These are phyloP conservation scores for Lasiodiplodia gonubiensis DNA, from an alignment of 2,329 filamentous ascomycete genomes.

Conservation along the genomic window DNA sequence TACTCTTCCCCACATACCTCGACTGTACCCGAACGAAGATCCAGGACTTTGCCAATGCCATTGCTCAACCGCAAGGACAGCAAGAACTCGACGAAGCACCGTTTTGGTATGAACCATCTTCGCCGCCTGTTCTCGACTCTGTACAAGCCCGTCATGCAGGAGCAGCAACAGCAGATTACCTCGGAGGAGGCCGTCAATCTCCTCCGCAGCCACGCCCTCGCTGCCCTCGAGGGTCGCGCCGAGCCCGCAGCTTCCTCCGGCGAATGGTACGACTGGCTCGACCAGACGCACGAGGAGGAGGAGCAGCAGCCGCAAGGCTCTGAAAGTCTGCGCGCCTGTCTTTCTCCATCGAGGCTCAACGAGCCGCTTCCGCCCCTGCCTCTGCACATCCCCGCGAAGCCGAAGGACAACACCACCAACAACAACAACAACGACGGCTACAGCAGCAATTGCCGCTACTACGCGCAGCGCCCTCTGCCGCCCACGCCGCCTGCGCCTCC, in stretches of 20 bases:
- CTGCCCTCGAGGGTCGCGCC: not conserved
- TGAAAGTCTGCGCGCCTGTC: too few species aligned
- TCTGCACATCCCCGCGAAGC: too few species aligned
- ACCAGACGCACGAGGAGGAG: not conserved
- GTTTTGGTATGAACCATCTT: not conserved
- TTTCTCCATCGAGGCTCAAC: not conserved
- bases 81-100: too few species aligned
- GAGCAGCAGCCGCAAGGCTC: too few species aligned
- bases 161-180: not conserved
- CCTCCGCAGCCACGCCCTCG: not conserved
- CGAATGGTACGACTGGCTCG: not conserved
- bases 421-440: too few species aligned
- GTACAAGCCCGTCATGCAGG: not conserved
- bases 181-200: not conserved
- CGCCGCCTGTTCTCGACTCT: not conserved
- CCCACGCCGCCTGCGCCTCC: not conserved
- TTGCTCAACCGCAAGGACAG: too few species aligned
- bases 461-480: too few species aligned
- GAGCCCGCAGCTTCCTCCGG: not conserved
- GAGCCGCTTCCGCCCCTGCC: not conserved
- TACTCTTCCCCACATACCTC: not conserved
- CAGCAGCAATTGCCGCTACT: too few species aligned
- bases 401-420: too few species aligned
- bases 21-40: too few species aligned
- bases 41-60: too few species aligned